These are phyloP conservation scores for Naganishia albida DNA, from an alignment of 1,284 basidiomycete species.

Conservation along the genomic window DNA sequence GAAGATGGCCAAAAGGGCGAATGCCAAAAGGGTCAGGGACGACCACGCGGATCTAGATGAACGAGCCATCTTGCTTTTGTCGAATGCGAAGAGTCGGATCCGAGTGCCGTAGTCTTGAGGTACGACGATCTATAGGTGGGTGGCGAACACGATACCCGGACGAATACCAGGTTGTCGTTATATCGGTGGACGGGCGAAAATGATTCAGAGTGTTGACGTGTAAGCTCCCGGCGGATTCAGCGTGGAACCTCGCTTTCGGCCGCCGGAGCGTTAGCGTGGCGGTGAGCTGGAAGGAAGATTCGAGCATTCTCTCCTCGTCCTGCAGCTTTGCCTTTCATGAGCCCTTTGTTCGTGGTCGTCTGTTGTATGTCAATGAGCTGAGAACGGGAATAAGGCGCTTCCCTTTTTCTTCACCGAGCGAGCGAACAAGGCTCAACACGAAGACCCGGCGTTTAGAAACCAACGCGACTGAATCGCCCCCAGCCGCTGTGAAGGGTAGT, in stretches of 20 bases:
- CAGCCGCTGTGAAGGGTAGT: too few species aligned
- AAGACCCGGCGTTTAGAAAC: too few species aligned
- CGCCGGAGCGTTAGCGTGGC: not conserved
- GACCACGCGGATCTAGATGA: constrained; percentile 20
- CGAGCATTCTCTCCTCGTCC: not conserved
- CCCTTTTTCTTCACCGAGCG: too few species aligned
- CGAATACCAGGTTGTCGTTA: not conserved
- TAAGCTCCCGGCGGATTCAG: constrained; percentile 15
- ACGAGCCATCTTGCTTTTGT: constrained; percentile 23
- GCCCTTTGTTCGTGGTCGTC: too few species aligned
- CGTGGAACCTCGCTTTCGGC: constrained; percentile 19
- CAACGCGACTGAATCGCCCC: too few species aligned
- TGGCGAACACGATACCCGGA: constrained; percentile 3
- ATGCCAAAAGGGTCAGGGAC: constrained; percentile 47
- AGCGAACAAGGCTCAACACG: too few species aligned
- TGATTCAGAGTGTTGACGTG: constrained; percentile 24
- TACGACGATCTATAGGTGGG: not conserved
- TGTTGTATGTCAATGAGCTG: too few species aligned
- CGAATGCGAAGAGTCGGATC: not conserved
- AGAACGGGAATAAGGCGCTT: too few species aligned
- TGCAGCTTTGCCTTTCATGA: too few species aligned
- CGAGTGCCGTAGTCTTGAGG: constrained; percentile 11
- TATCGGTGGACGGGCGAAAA: not conserved
- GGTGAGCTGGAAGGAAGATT: constrained; percentile 24
- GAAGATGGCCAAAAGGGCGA: constrained; percentile 53